Evolutionary conservation across 352 stramenopile species (phyloP), one percentile per base, ranked within the genome.

Genomic region (Pythium brachiatum): DNA sequence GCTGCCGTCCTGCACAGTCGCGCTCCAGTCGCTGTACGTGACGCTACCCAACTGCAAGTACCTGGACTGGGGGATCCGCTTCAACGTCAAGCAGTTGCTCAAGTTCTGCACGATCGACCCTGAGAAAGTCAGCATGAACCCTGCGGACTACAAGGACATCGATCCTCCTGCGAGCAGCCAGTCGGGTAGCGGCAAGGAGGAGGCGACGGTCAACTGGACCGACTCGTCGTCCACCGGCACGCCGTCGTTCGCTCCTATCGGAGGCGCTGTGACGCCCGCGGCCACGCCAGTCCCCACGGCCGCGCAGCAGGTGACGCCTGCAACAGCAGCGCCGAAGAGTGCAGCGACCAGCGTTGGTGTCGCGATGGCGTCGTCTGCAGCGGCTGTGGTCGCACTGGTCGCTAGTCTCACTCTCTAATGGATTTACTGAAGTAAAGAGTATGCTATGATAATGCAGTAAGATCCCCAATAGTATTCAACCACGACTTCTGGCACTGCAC

Each of bases 21-120:
- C 80, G 59, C 75, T 90, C n/a, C 66, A 84, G 59, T 54, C 71
- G 31, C 69, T 92, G 21, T 89, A 90, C 74, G 74, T 73, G 51
- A 60, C 43, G 52, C 62, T 92, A 57, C 80, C 83, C 8, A 66
- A 87, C 48, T 92, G 83, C 64, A 73, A 70, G 26, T 89, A 81
- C 69, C 44, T 78, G 25, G 68, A 81, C 62, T 83, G 71, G 76
- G 71, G 68, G 0, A 64, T 88, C 53, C 71, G 81, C 57, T 72
- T 77, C 46, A 65, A 70, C 48, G 62, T 72, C 26, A 65, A 67
- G 58, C 60, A 65, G 36, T 58, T 84, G 44, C 78, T 90, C 32
- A 51, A 74, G 44, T 78, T 70, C 66, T 89, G 79, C 64, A 76
- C 70, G 43, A 73, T 81, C 57, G 73, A 59, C n/a, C 76, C 79